Base-by-base conservation (phyloP, 1,139 yeast species). In the Dujonia santamariae region DNA sequence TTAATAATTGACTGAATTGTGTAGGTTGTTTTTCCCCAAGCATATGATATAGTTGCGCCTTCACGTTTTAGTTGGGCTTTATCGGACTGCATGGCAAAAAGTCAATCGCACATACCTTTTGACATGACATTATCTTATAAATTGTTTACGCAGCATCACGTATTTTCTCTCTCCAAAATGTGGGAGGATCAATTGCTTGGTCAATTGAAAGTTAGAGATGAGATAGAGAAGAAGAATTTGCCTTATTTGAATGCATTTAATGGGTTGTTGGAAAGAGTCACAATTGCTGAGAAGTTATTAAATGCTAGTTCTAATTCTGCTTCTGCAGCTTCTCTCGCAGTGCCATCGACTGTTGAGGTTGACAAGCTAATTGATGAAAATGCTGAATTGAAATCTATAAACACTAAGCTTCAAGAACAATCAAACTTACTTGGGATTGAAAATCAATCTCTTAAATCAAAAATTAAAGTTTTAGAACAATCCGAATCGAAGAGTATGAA, bases 231-330 rank as follows among this genome's bases (percentile, higher is more conserved):
- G 43, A 44, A 49, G 30, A 67, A 66, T 38, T 45, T 56, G 8
- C 45, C 48, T 22, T 63, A 61, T 41, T 63, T 50, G 43, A 40
- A 45, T 21, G 66, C 76, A 21, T 65, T 67, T 46, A 37, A 56
- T 32, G 59, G 54, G 34, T 37, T 63, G 35, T 40, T 53, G 36
- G 47, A 43, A 24, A 46, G 48, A 42, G 19, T 27, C 7, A 19
- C n/a, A 6, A 30, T 19, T 3, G 37, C 34, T 4, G 37, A 34
- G 26, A 17, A 20, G 8, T 13, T 7, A 3, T n/a, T 26, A n/a
- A n/a, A n/a, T n/a, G 15, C 12, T 4, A 12, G 21, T 12, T 5
- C 27, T 7, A 21, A n/a, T n/a, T 6, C 14, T 6, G 26, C 11
- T 7, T 6, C 6, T 6, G 9, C 26, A 12, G 26, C 11, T 23